Evolutionary conservation across 164 flowering plant genomes (phyloP), one percentile per base, ranked within the genome.

Genomic region (Houttuynia cordata): DNA sequence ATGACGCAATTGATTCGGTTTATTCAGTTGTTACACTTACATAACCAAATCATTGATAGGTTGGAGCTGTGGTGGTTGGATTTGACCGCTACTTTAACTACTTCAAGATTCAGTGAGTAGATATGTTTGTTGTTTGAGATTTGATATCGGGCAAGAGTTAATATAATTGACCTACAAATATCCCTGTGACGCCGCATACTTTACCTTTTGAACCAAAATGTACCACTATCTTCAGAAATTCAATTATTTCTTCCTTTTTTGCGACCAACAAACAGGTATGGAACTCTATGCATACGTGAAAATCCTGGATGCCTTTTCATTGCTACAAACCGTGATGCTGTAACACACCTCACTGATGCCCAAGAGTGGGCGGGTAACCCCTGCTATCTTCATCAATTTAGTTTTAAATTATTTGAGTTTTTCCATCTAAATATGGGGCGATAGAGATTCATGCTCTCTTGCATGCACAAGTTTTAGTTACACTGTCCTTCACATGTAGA

Each of bases 291-390:
- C 60, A 82, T 90, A 49, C 91, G 97, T 57, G 99, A 93, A 75
- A 93, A 93, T 66, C 97, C 97, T 34, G 97, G 97, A n/a, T 93
- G 99, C 58, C 91, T 93, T 60, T 93, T 93, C 74, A 85, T 93
- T 71, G 99, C 99, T 55, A 90, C 99, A 55, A 93, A 93, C 67
- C 87, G 99, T 63, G 99, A 93, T 79, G 97, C 99, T 67, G 99
- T 93, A 24, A 90, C 97, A 69, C 99, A 93, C 76, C 89, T 93
- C 40, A 93, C 99, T 21, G 99, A 93, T 80, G 96, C 96, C 73
- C 99, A 93, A 68, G 99, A 93, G 77, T 93, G 99, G 97, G 97
- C 99, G 84, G 99, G 99, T 93, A 61, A 17, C 17, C 2, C 13
- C 13, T 17, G 17, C 17, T 4, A 45, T 45, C 49, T 17, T 45